These are phyloP conservation scores for Eucalyptus guilfoylei DNA, from an alignment of 345 rosid species.

Conservation along the genomic window DNA sequence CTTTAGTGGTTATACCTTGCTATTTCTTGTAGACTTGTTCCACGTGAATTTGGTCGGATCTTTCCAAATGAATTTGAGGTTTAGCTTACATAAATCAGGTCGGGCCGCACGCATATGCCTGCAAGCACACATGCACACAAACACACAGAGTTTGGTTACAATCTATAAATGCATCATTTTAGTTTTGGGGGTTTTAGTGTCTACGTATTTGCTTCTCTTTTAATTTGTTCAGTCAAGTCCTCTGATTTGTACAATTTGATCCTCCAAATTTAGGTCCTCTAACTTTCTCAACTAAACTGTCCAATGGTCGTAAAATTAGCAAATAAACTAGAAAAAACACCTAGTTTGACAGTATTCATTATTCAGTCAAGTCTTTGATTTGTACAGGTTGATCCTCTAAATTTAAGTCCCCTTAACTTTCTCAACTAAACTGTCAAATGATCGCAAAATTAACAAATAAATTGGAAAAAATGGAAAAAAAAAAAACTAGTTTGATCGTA, in stretches of 20 bases:
- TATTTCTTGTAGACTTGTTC: neutral
- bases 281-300: neutral
- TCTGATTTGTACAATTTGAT: neutral
- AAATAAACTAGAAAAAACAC: neutral
- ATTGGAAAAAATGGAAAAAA: no score
- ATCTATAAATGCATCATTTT: neutral
- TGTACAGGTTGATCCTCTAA: neutral
- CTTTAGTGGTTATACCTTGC: neutral
- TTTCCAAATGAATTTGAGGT: neutral
- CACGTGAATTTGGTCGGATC: neutral
- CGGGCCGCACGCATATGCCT: accelerated
- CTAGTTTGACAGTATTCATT: neutral
- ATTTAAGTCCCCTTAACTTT: neutral
- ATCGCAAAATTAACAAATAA: neutral
- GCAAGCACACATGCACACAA: neutral
- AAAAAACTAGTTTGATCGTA: neutral
- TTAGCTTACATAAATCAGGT: neutral
- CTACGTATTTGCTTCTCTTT: neutral
- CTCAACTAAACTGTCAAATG: neutral
- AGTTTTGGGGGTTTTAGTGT: neutral
- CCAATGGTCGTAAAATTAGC: neutral
- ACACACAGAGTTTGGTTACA: accelerated
- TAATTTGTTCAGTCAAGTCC: neutral
- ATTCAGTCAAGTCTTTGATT: neutral
- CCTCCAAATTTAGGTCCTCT: neutral